Evolutionary conservation across 2,329 filamentous ascomycete genomes (phyloP), one percentile per base, ranked within the genome.

Genomic region (Diaporthe citriasiana): DNA sequence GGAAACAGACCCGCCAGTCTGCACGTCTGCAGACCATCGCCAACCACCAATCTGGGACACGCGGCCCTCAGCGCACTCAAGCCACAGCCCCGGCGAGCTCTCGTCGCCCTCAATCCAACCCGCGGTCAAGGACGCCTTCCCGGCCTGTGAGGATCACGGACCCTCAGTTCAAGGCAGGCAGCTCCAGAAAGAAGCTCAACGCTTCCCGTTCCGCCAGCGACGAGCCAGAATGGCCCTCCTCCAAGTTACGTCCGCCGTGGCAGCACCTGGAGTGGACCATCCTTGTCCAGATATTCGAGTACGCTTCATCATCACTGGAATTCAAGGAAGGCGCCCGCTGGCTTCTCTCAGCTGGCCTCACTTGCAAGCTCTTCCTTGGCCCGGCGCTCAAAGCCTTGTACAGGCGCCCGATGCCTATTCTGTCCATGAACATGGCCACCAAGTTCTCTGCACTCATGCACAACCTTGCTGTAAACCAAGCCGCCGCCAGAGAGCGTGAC

Each of bases 301-400:
- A 90, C 80, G 92, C 93, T 15, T 90, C 92, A 3, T 83, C 87
- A 66, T 89, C 91, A 4, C 83, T 93, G 22, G 87, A 87, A 66
- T 83, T 86, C 42, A 77, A 79, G 12, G 78, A 81, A 1, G 79
- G 83, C 7, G 83, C 83, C n/a, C 79, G 85, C 78, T 95, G 93
- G 93, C 88, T 97, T 9, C 82, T 93, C 13, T 85, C 86, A n/a
- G 84, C 89, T 57, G 90, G 93, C 47, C 86, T 87, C 2, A 84
- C 91, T 22, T 95, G 92, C 77, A 89, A 86, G 68, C 82, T 87
- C 3, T 94, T 95, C 73, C 84, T 89, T 0, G 94, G 95, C 78
- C 93, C 94, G 7, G 93, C 93, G 1, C 82, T 97, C 68, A 91
- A 91, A 7, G 92, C 90, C 1, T 85, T 97, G 7, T 97, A 97